A percentile compares a stretch with the other conserved stretches of the same genome.
Evolutionary conservation across 306 rosid genomes (phyloP).

Genomic region (Luffa aegyptiaca): DNA sequence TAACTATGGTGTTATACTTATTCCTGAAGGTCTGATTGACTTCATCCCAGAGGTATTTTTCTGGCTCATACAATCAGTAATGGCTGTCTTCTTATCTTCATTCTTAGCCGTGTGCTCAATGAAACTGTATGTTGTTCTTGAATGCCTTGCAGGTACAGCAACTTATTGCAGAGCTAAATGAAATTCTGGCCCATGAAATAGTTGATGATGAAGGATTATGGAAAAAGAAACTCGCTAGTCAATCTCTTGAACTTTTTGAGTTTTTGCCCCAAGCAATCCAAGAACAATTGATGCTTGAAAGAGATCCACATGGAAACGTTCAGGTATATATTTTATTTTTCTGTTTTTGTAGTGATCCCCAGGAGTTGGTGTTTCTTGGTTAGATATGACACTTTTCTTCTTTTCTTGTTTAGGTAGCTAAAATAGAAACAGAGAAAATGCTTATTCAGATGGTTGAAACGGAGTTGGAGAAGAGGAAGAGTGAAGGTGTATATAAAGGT

Average conservation of each 20-base stretch:
- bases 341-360: conserved; percentile 9
- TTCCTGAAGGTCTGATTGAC: conserved; percentile 98
- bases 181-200: conserved; percentile 67
- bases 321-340: conserved; percentile 43
- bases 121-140: not conserved
- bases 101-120: not conserved
- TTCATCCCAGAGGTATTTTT: conserved; percentile 93
- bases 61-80: conserved; percentile 8
- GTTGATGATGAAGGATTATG: conserved; percentile 85
- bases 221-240: conserved; percentile 82
- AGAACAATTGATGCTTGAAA: conserved; percentile 97
- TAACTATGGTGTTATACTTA: conserved; percentile 94
- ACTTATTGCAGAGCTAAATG: conserved; percentile 90
- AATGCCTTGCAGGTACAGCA: conserved; percentile 65
- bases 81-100: not conserved
- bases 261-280: conserved; percentile 91
- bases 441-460: conserved; percentile 97
- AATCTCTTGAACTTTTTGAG: conserved; percentile 78
- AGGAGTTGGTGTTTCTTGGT: conserved; percentile 1
- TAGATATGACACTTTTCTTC: conserved; percentile 2
- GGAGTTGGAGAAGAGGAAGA: conserved; percentile 78
- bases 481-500: conserved; percentile 55
- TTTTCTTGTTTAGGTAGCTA: conserved; percentile 61
- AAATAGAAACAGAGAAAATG: conserved; percentile 99
- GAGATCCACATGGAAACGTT: conserved; percentile 99